Conservation (phyloP, 2,329 filamentous ascomycete genomes). For the Fusarium goolgardi region DNA sequence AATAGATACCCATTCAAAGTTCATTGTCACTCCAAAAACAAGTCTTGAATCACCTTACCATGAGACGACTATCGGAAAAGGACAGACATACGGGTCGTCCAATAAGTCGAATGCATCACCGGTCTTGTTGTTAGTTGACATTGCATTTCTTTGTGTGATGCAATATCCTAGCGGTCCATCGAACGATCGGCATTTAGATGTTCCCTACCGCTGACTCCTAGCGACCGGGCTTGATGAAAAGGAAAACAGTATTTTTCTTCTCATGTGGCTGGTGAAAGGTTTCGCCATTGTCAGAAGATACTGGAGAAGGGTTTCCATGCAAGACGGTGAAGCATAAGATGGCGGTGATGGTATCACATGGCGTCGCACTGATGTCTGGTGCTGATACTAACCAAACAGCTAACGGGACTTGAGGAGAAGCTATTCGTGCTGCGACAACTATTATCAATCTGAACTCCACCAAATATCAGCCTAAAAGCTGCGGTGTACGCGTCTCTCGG, state of each 20-base stretch:
- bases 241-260: not conserved
- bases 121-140: not conserved
- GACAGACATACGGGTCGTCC: not conserved
- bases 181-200: not conserved
- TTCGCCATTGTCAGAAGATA: not conserved
- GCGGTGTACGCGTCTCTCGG: conserved; percentile 15
- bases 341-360: conserved; percentile 1
- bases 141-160: not conserved
- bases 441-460: conserved; percentile 5
- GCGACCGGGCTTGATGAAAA: not conserved
- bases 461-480: not conserved
- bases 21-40: not conserved
- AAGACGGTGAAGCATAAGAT: not conserved
- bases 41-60: no score
- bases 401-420: not conserved
- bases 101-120: not conserved
- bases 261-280: not conserved
- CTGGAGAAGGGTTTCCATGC: not conserved
- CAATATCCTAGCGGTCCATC: not conserved
- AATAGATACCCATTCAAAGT: not conserved
- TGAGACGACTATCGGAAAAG: not conserved
- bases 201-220: not conserved
- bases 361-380: not conserved
- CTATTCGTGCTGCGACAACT: not conserved
- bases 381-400: not conserved